Base-by-base conservation (phyloP, 2,329 filamentous ascomycete genomes). In the Penicillium sp. region DNA sequence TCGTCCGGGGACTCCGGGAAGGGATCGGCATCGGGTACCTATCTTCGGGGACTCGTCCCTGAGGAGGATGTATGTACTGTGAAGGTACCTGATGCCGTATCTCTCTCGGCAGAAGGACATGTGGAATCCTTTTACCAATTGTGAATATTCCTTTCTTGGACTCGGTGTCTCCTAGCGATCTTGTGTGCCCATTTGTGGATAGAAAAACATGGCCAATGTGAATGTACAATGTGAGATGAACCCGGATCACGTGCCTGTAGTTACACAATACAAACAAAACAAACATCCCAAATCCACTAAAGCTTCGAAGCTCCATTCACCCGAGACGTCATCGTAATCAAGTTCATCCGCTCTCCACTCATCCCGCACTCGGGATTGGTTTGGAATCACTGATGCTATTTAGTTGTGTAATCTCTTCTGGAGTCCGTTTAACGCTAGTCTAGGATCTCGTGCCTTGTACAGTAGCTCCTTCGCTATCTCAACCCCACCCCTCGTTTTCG, bases 301-400 rank as follows among this genome's bases (percentile, higher is more conserved):
- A 60, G 39, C 39, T 42, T 57, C 59, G 59, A 35, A 50, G 53
- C 57, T 70, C 68, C 69, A 59, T 71, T 71, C 69, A 67, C 54
- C 69, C 69, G 69, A 69, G 61, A 69, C 67, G 67, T 71, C 69
- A 69, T 68, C 54, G 48, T 42, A 21, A 26, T 16, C 35, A 19
- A n/a, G n/a, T 35, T 13, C 14, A 31, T 49, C 35, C 33, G n/a
- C 35, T 37, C 48, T 50, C 48, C 48, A 37, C 48, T 35, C 16
- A 43, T 37, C 37, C 25, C 39, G n/a, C 25, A 16, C n/a, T 44
- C 8, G 11, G 25, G 50, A 45, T 53, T 21, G 39, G 10, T 3
- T 29, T 29, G 8, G n/a, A 29, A 29, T 31, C 16, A 29, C 14
- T 26, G 21, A 13, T 31, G 26, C 7, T 21, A 29, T 19, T 19